phyloP scores from a whole-genome alignment of 495 filamentous ascomycete genomes.

The Xylaria acuta region DNA sequence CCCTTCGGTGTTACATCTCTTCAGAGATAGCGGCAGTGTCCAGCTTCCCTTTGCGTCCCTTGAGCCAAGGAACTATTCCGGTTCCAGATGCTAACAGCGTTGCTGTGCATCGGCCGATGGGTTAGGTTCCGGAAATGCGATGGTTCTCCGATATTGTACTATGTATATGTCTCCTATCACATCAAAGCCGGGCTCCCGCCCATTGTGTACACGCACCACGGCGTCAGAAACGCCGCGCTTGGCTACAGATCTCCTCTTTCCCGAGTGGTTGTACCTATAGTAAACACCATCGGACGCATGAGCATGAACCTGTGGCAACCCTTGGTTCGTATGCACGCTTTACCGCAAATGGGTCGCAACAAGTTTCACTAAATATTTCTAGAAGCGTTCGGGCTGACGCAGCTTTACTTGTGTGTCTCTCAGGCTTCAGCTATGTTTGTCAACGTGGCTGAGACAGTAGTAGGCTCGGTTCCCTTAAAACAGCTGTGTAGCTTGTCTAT shows the following conservation, averaged over 20 bases:
- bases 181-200: neutral
- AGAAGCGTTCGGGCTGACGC: neutral
- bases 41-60: conserved; percentile 18
- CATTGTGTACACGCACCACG: neutral
- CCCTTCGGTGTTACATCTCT: neutral
- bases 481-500: too few species aligned
- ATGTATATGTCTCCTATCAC: neutral
- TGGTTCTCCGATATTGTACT: neutral
- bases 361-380: conserved; percentile 2
- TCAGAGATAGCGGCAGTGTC: conserved; percentile 5
- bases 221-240: neutral
- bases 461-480: neutral
- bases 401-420: neutral
- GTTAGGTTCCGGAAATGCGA: neutral
- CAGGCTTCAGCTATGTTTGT: neutral
- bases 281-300: conserved; percentile 3
- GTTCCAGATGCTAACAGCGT: neutral
- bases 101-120: conserved; percentile 2
- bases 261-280: neutral
- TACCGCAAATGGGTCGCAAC: neutral
- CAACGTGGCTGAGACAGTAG: neutral
- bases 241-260: neutral
- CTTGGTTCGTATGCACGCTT: conserved; percentile 1
- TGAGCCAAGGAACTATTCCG: conserved; percentile 10
- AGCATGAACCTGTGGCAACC: neutral